Base-by-base conservation (phyloP, 371 early-diverging fungal species). In the Mortierella sp. region DNA sequence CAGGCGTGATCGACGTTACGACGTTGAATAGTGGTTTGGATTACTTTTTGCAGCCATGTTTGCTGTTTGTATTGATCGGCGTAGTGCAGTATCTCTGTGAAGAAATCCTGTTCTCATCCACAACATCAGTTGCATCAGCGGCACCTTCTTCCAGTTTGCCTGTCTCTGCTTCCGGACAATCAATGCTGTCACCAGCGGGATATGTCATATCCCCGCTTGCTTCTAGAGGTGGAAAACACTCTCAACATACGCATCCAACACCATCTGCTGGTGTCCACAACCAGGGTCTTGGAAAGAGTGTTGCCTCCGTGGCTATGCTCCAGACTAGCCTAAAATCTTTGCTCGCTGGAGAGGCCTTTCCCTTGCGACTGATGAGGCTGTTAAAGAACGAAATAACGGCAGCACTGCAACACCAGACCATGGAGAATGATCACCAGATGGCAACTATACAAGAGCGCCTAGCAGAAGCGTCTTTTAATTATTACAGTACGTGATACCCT, bases 71-170 rank as follows among this genome's bases (percentile, higher is more conserved):
- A 6, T 43, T 81, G 35, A 72, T 81, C 26, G 81, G 81, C 1
- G 81, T 81, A 2, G 81, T 81, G 8, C 81, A 81, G 20, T 81
- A 72, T 57, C 76, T 81, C 11, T 81, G 81, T 24, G 73, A 81
- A 55, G 76, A 81, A 32, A 81, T 81, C 14, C n/a, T 72, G n/a
- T 81, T 70, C 55, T 75, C 81, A 9, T 61, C 77, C 3, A 54
- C 76, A 18, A 11, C 63, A 1, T 49, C 62, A 47, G 10, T 32
- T 22, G 35, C 22, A 9, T 28, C 66, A 28, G n/a, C 65, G 18
- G 30, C 37, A 16, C 26, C 62, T 18, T n/a, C 54, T 11, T n/a
- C 55, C 12, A 16, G 26, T 20, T 9, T 37, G 35, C 20, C 69
- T 58, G 70, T 62, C 10, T 65, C 70, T 2, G 22, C 20, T 40